These are phyloP conservation scores for Gossypium turneri DNA, from an alignment of 345 rosid species.

Conservation along the genomic window DNA sequence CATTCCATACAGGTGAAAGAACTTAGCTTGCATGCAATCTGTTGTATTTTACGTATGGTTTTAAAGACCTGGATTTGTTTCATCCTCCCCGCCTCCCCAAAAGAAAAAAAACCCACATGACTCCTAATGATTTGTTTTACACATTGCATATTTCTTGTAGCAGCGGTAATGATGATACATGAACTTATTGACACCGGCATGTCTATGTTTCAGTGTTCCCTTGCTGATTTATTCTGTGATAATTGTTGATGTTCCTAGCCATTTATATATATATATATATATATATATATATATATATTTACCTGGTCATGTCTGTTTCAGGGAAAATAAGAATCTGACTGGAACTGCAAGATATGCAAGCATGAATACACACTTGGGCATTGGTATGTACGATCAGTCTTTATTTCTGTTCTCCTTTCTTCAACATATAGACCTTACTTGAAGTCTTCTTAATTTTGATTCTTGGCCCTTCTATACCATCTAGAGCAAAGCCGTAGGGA, in stretches of 20 bases:
- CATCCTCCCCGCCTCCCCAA: neutral
- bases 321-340: constrained; percentile 95
- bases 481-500: constrained; percentile 99
- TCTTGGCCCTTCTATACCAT: neutral
- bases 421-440: neutral
- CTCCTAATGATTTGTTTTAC: neutral
- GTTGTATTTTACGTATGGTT: neutral
- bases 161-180: neutral
- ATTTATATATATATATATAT: neutral
- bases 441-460: neutral
- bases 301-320: constrained; percentile 27
- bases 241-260: neutral
- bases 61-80: neutral
- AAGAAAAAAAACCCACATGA: neutral
- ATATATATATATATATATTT: neutral
- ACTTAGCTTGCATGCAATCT: neutral
- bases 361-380: constrained; percentile 98
- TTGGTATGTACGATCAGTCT: constrained; percentile 44
- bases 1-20: constrained; percentile 79
- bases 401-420: neutral
- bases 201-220: neutral
- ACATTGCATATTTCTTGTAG: neutral
- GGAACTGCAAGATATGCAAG: constrained; percentile 99
- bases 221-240: neutral
- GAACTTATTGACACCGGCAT: neutral